Percentiles rank a stretch among this genome's conserved stretches.
These are phyloP conservation scores for Syzygium oleosum DNA, from an alignment of 345 rosid genomes.

Conservation along the genomic window DNA sequence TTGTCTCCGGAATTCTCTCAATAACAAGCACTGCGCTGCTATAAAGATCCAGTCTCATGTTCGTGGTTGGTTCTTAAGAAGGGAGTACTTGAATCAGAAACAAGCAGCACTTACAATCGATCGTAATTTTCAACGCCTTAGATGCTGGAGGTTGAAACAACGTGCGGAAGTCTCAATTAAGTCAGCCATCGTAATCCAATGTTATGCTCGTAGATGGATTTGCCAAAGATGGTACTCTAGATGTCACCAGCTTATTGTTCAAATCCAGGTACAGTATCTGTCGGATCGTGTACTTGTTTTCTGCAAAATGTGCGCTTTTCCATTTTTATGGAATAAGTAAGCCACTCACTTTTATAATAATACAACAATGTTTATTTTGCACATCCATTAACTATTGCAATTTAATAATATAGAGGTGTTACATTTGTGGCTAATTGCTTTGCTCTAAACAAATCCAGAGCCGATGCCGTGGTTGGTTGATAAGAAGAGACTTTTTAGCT, in stretches of 20 bases:
- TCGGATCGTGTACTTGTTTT: background rate
- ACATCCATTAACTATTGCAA: background rate
- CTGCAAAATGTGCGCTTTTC: background rate
- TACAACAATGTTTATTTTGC: background rate
- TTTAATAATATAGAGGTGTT: background rate
- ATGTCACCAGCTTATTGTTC: constrained; percentile 14
- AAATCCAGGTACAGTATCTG: constrained; percentile 53
- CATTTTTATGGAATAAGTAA: background rate
- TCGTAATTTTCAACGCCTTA: constrained; percentile 16
- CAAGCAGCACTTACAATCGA: constrained; percentile 35
- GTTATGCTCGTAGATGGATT: constrained; percentile 57
- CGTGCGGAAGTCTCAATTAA: constrained; percentile 19
- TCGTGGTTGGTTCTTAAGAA: constrained; percentile 39
- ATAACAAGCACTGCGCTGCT: constrained; percentile 29
- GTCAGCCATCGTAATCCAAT: constrained; percentile 54
- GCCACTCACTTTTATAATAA: background rate
- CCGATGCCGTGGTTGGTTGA: constrained; percentile 52
- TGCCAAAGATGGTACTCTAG: constrained; percentile 19
- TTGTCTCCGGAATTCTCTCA: constrained; percentile 8
- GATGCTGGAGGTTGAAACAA: constrained; percentile 17
- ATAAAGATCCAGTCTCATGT: constrained; percentile 35
- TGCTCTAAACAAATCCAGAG: constrained; percentile 25
- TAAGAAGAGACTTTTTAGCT: constrained; percentile 33
- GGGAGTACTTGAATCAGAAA: constrained; percentile 23
- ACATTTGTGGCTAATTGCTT: background rate